phyloP scores from a whole-genome alignment of 768 basidiomycete species.

The Russula ochroleuca region DNA sequence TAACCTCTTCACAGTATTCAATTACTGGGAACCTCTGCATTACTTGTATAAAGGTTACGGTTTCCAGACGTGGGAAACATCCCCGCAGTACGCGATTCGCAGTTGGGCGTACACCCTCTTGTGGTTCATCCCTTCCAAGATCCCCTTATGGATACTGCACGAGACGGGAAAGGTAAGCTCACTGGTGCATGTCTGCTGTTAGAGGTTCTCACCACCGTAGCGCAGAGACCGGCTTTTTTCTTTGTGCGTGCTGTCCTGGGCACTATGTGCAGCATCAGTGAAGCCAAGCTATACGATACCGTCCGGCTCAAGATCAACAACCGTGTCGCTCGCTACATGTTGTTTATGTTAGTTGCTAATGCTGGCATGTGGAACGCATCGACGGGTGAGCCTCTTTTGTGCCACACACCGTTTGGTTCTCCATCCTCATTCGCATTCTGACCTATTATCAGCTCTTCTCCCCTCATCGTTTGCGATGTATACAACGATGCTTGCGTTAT shows the following conservation, averaged over 20 bases:
- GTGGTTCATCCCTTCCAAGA: slow-evolving; percentile 63
- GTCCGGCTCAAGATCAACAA: slow-evolving; percentile 82
- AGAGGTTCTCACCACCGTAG: slow-evolving; percentile 20
- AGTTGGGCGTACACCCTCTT: slow-evolving; percentile 92
- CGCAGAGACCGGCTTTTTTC: slow-evolving; percentile 84
- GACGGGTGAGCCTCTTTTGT: slow-evolving; percentile 49
- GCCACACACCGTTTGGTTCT: neutral
- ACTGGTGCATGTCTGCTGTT: neutral
- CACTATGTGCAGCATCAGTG: slow-evolving; percentile 65
- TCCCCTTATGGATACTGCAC: slow-evolving; percentile 47
- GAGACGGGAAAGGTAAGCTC: slow-evolving; percentile 67
- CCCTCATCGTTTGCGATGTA: slow-evolving; percentile 97
- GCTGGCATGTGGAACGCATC: slow-evolving; percentile 96
- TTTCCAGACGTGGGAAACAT: slow-evolving; percentile 98
- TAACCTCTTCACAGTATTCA: slow-evolving; percentile 63
- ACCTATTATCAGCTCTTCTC: slow-evolving; percentile 64
- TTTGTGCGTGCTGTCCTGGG: slow-evolving; percentile 78
- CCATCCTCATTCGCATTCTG: slow-evolving; percentile 10
- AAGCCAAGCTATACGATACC: slow-evolving; percentile 77
- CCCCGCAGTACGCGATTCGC: slow-evolving; percentile 85
- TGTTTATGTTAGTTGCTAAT: slow-evolving; percentile 80
- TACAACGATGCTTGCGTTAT: slow-evolving; percentile 71
- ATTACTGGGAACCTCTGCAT: slow-evolving; percentile 98
- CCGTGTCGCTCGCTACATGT: slow-evolving; percentile 86
- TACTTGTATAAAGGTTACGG: slow-evolving; percentile 81